Base-by-base conservation (phyloP, 768 basidiomycete genomes). In the Dioszegia hungarica region DNA sequence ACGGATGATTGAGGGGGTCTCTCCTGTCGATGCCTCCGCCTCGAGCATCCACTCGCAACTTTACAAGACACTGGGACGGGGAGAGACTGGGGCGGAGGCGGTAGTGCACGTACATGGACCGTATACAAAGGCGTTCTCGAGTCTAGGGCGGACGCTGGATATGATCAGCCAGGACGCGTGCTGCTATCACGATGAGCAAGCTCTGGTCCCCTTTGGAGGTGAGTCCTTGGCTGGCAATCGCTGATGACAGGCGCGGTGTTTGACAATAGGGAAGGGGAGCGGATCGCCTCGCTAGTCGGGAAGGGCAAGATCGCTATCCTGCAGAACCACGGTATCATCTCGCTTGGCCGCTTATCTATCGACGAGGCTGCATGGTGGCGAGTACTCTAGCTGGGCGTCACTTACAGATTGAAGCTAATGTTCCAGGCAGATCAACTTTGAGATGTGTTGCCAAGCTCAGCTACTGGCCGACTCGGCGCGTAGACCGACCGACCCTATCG, bases 281-380 rank as follows among this genome's bases (percentile, higher is more conserved):
- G 66, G 22, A 67, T 67, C 10, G 66, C 60, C 8, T 49, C 37
- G 14, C 48, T 52, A 15, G 36, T 63, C 8, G 54, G 52, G 12
- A 39, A 57, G 20, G 64, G 57, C 46, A 62, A 61, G 37, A 51
- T 67, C 29, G 66, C 52, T 14, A 36, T 67, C 4, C 54, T 67
- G 33, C 66, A 67, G 36, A 64, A 62, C 29, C 66, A 67, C 51
- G 66, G 66, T 1, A 37, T 51, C 19, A 28, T 67, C 25, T 52
- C 54, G 19, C 24, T 67, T 11, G 66, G 66, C 9, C 48, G 57
- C 25, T 25, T 62, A 44, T 59, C 56, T n/a, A 64, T 67, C 15
- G 66, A 67, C 38, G 66, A 67, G 31, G 66, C 66, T 9, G 62
- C 62, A 3, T 67, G 62, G 63, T 67, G 66, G 66, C 20, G 38